These are phyloP conservation scores for Tuber indicum DNA, from an alignment of 495 filamentous ascomycete genomes.

Conservation along the genomic window DNA sequence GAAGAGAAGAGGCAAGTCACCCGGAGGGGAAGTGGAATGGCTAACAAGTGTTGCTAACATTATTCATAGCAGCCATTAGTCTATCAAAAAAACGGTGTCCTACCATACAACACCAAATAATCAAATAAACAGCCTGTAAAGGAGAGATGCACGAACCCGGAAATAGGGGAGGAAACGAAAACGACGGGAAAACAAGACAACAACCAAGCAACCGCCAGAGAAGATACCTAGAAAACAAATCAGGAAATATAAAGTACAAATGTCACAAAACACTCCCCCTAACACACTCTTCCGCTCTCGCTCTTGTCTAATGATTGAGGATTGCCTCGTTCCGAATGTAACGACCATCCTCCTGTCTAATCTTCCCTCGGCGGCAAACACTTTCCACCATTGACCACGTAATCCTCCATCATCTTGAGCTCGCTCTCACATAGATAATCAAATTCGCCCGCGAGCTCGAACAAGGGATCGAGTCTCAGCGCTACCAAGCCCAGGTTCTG, in stretches of 20 bases:
- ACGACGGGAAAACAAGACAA: neutral
- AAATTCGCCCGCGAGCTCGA: constrained; percentile 9
- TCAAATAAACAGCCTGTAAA: neutral
- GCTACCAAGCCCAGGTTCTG: constrained; percentile 14
- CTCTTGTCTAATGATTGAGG: neutral
- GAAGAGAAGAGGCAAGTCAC: neutral
- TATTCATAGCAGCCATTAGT: neutral
- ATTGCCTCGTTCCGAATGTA: neutral
- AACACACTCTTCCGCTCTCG: neutral
- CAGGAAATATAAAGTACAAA: constrained; percentile 2
- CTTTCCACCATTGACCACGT: constrained; percentile 13
- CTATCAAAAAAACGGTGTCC: neutral
- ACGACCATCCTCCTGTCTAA: neutral
- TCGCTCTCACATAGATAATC: constrained; percentile 7
- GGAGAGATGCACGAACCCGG: neutral
- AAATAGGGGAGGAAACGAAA: neutral
- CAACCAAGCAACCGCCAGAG: neutral
- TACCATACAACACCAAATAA: neutral
- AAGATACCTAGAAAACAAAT: neutral
- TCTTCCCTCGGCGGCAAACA: neutral
- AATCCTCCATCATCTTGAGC: constrained; percentile 12
- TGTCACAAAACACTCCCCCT: neutral
- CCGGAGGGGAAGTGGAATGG: neutral
- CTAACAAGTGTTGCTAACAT: neutral
- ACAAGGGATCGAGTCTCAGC: constrained; percentile 1